Evolutionary conservation across 176 grass and related monocot species (phyloP), one percentile per base, ranked within the genome.

Genomic region (Bothriochloa decipiens): DNA sequence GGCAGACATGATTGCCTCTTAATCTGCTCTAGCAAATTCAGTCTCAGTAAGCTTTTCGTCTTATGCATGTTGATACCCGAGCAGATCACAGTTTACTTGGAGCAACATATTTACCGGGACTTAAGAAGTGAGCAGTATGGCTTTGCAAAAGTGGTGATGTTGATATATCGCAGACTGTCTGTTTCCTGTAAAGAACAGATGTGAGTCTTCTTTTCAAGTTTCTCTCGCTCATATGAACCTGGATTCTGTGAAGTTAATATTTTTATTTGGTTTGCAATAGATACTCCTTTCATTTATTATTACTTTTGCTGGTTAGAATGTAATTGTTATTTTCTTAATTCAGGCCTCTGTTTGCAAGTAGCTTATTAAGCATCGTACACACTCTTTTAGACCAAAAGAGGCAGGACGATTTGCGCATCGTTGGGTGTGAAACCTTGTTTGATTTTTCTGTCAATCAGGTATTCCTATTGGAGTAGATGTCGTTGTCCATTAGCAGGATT

Each of bases 321-420:
- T 68, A 71, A 82, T 58, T 63, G 23, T 40, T 49, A 61, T 79
- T 35, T 89, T 55, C 46, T 88, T 47, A 53, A 77, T 96, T 50
- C 84, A 99, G 96, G 96, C 96, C 96, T 65, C 63, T 99, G 53
- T 91, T 99, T 82, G 96, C 96, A 37, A 96, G 93, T 77, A 99
- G 96, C 87, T 87, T 99, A 82, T 65, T 99, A 82, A 89, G 81
- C 80, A 93, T 99, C 74, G 84, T 96, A 65, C 90, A 90, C 69
- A 96, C 96, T 32, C 93, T 99, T 92, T 88, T 99, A 70, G 93
- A 94, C 75, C 96, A 99, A 99, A 98, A 87, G 86, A 92, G 96
- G 84, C 89, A 92, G 32, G 89, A 94, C 65, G 91, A 99, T 78
- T 91, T 99, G 89, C 89, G 94, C 65, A 94, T 87, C 47, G 79